Percentiles rank a stretch among this genome's conserved stretches.
These are phyloP conservation scores for Fonsecaea pugnacius DNA, from an alignment of 2,329 filamentous ascomycete species.

Conservation along the genomic window DNA sequence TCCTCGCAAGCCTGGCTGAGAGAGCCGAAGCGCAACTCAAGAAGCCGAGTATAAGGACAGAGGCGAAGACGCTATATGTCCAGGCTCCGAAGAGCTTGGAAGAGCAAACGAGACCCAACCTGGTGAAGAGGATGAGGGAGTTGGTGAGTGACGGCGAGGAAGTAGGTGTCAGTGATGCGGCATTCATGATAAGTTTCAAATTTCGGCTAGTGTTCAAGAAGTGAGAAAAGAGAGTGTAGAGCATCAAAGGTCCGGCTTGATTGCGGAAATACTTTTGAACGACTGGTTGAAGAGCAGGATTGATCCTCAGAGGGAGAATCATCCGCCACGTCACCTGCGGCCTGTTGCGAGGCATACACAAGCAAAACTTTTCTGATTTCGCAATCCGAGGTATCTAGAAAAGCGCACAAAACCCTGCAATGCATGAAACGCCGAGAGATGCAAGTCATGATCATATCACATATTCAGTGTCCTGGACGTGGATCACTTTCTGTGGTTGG, in stretches of 20 bases:
- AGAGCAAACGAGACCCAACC: slow-evolving; percentile 79
- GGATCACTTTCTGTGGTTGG: slow-evolving; percentile 27
- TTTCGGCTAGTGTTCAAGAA: slow-evolving; percentile 60
- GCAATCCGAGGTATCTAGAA: slow-evolving; percentile 31
- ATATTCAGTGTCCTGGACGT: slow-evolving; percentile 37
- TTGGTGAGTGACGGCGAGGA: slow-evolving; percentile 82
- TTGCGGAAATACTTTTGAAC: neutral
- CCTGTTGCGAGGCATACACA: neutral
- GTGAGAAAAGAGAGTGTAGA: slow-evolving; percentile 11
- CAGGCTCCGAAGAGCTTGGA: slow-evolving; percentile 80
- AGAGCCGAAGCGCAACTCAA: slow-evolving; percentile 91
- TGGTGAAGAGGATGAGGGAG: slow-evolving; percentile 76
- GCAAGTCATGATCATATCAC: slow-evolving; percentile 6
- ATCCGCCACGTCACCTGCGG: no score
- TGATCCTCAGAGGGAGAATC: no score
- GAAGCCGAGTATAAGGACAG: slow-evolving; percentile 81
- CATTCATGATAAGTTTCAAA: slow-evolving; percentile 74
- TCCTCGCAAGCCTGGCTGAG: slow-evolving; percentile 80
- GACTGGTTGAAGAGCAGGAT: neutral
- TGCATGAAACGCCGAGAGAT: slow-evolving; percentile 22
- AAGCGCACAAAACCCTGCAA: slow-evolving; percentile 26
- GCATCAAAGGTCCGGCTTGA: neutral
- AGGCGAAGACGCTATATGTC: slow-evolving; percentile 87
- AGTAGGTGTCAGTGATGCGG: slow-evolving; percentile 89
- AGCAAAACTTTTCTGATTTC: slow-evolving; percentile 24